These are phyloP conservation scores for Artemisia argyi DNA, from an alignment of 129 eudicot species.

Conservation along the genomic window DNA sequence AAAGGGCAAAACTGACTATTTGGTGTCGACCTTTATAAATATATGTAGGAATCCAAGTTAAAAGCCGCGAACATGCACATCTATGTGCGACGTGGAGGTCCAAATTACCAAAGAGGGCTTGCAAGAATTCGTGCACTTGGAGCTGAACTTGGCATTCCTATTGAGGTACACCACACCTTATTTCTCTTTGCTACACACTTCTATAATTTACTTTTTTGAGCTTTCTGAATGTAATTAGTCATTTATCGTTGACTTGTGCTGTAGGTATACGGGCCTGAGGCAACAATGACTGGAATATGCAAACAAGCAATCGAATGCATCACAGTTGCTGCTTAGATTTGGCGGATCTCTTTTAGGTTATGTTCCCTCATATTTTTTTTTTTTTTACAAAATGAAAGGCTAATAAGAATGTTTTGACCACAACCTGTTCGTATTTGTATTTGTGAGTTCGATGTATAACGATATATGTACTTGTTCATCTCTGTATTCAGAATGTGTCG, in stretches of 20 bases:
- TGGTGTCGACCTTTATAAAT: not conserved
- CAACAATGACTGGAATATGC: conserved; percentile 95
- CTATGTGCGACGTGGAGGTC: conserved; percentile 96
- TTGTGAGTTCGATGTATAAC: too few species aligned
- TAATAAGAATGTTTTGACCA: too few species aligned
- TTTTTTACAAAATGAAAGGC: too few species aligned
- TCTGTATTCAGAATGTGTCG: too few species aligned
- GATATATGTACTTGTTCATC: too few species aligned
- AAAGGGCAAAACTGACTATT: conserved; percentile 26
- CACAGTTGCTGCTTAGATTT: conserved; percentile 21
- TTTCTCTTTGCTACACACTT: not conserved
- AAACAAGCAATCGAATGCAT: conserved; percentile 91
- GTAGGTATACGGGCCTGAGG: conserved; percentile 89
- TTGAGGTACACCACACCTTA: conserved; percentile 56
- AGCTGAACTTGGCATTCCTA: conserved; percentile 86
- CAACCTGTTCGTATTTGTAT: too few species aligned
- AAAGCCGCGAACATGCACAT: conserved; percentile 95
- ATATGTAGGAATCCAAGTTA: conserved; percentile 71
- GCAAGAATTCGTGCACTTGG: conserved; percentile 89
- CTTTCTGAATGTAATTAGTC: conserved; percentile 15
- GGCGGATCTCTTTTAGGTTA: too few species aligned
- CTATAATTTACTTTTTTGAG: not conserved
- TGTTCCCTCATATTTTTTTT: too few species aligned
- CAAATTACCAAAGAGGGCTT: conserved; percentile 94
- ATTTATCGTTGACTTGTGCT: conserved; percentile 6